phyloP scores from a whole-genome alignment of 345 rosid species.

The Aquilaria malaccensis region DNA sequence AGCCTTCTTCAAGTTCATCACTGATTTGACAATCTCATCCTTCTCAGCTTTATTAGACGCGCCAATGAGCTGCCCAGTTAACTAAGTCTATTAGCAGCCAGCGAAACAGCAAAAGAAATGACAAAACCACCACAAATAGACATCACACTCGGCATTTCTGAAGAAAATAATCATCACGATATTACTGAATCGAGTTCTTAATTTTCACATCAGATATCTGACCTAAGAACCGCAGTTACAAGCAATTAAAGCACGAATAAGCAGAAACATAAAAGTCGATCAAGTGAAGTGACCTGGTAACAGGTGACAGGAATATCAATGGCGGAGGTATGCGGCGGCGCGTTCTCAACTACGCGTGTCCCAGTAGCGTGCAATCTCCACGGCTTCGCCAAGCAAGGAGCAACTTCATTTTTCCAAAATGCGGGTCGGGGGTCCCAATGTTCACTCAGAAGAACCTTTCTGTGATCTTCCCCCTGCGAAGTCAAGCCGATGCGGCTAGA shows the following conservation, averaged over 20 bases:
- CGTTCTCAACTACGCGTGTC: constrained; percentile 43
- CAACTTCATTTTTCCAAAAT: constrained; percentile 13
- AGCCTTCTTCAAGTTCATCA: constrained; percentile 58
- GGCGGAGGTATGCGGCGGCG: constrained; percentile 20
- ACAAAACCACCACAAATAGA: neutral
- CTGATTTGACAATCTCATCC: constrained; percentile 87
- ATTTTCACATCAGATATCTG: neutral
- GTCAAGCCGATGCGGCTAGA: constrained; percentile 12
- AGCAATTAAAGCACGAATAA: constrained; percentile 3
- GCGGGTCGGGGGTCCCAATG: constrained; percentile 13
- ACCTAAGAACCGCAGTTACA: neutral
- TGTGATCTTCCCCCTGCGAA: constrained; percentile 12
- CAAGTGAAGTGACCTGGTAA: constrained; percentile 46
- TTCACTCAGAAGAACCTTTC: constrained; percentile 15
- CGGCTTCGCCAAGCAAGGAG: constrained; percentile 12
- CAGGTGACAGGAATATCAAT: constrained; percentile 70
- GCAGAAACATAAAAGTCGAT: neutral
- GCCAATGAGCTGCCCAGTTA: constrained; percentile 57
- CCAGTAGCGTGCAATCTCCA: constrained; percentile 35
- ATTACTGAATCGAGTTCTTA: neutral
- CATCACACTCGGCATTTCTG: too few species aligned
- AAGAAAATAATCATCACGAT: neutral
- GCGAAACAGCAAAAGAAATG: neutral
- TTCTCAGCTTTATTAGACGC: constrained; percentile 72
- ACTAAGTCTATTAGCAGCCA: constrained; percentile 8